These are phyloP conservation scores for Aspergillus nomiae DNA, from an alignment of 2,329 filamentous ascomycete species.

Conservation along the genomic window DNA sequence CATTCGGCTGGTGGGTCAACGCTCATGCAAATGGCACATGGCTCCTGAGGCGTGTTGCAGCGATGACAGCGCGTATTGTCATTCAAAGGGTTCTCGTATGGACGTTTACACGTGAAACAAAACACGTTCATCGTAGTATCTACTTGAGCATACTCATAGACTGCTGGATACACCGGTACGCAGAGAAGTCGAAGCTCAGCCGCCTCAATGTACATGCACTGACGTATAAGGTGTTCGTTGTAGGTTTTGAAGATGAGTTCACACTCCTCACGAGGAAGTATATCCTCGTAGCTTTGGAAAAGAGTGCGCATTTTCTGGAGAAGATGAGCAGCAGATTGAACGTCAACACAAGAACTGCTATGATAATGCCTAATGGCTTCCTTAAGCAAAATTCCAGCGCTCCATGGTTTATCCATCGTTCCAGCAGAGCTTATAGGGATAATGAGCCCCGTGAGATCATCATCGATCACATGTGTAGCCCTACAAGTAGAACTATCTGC, in stretches of 20 bases:
- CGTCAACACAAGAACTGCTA: slow-evolving; percentile 40
- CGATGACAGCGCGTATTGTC: slow-evolving; percentile 55
- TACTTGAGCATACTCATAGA: slow-evolving; percentile 59
- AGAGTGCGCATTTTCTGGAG: slow-evolving; percentile 44
- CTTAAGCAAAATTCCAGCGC: slow-evolving; percentile 39
- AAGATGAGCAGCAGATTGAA: slow-evolving; percentile 44
- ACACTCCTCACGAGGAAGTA: slow-evolving; percentile 49
- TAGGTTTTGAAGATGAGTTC: slow-evolving; percentile 60
- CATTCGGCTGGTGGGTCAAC: slow-evolving; percentile 44
- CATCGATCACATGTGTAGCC: slow-evolving; percentile 15
- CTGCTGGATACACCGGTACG: slow-evolving; percentile 57
- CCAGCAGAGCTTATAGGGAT: slow-evolving; percentile 37
- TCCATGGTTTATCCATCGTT: slow-evolving; percentile 41
- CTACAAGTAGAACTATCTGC: slow-evolving; percentile 6
- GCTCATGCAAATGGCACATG: slow-evolving; percentile 46
- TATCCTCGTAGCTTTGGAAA: slow-evolving; percentile 39
- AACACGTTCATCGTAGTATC: slow-evolving; percentile 57
- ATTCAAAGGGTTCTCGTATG: slow-evolving; percentile 53
- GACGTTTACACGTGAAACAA: slow-evolving; percentile 59
- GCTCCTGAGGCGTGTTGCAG: slow-evolving; percentile 45
- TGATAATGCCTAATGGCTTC: slow-evolving; percentile 45
- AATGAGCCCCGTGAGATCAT: slow-evolving; percentile 25
- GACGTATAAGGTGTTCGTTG: slow-evolving; percentile 55
- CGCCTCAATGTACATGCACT: slow-evolving; percentile 50
- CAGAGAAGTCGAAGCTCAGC: slow-evolving; percentile 58